Percentiles rank a stretch among this genome's conserved stretches.
Conservation (phyloP, 805 yeast species). For the Saccharomycopsis schoenii region DNA sequence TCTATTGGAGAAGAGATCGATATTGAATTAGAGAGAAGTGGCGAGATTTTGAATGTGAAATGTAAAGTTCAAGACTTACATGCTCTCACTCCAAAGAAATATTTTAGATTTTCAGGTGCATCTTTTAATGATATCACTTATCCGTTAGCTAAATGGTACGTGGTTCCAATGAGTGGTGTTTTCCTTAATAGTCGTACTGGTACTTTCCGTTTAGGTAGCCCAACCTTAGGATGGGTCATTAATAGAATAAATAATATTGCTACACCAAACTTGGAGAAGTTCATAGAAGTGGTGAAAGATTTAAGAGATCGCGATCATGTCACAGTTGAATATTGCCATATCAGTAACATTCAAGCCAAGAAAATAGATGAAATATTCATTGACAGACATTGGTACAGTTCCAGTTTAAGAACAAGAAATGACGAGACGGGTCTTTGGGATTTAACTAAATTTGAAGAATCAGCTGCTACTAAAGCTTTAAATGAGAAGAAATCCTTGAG, state of each 20-base stretch:
- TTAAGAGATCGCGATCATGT: conserved; percentile 74
- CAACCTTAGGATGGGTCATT: conserved; percentile 66
- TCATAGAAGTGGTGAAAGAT: conserved; percentile 64
- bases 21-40: conserved; percentile 65
- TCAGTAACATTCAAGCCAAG: conserved; percentile 72
- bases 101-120: conserved; percentile 78
- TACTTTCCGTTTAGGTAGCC: conserved; percentile 51
- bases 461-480: conserved; percentile 44
- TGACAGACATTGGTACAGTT: conserved; percentile 81
- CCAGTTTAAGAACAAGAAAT: conserved; percentile 58
- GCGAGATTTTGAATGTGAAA: conserved; percentile 39
- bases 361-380: conserved; percentile 55
- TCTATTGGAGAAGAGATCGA: conserved; percentile 50
- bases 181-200: conserved; percentile 71
- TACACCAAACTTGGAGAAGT: conserved; percentile 64
- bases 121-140: conserved; percentile 78
- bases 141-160: conserved; percentile 78
- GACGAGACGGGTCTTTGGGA: conserved; percentile 53
- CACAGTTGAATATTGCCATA: conserved; percentile 61
- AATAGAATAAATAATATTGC: conserved; percentile 69
- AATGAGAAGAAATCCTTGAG: conserved; percentile 35
- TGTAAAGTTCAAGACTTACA: conserved; percentile 69
- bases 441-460: conserved; percentile 38
- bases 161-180: conserved; percentile 79
- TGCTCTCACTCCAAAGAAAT: conserved; percentile 71